A percentile compares a stretch with the other conserved stretches of the same genome.
phyloP scores from a whole-genome alignment of 164 flowering plant genomes.

The Saururus chinensis region DNA sequence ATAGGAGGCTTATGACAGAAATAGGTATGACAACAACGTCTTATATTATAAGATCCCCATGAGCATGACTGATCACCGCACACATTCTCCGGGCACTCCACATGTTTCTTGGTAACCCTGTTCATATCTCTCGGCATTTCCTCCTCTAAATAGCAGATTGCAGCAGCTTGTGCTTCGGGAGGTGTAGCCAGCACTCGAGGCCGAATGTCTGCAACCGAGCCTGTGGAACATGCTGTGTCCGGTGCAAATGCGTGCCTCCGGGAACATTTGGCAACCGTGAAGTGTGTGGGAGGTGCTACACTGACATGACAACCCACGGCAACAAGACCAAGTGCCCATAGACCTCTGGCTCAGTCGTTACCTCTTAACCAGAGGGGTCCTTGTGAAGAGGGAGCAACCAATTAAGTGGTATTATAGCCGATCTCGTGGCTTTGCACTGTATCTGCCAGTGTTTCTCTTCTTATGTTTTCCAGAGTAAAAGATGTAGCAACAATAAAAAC shows the following conservation, averaged over 20 bases:
- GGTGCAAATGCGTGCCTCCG: slow-evolving; percentile 21
- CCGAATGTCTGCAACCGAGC: slow-evolving; percentile 14
- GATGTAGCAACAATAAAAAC: no score
- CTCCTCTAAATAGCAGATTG: slow-evolving; percentile 11
- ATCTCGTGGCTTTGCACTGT: no score
- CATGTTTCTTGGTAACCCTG: no score
- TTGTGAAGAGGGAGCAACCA: no score
- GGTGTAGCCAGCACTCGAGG: slow-evolving; percentile 16
- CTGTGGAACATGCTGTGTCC: slow-evolving; percentile 15
- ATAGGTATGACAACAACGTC: not conserved
- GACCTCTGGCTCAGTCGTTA: no score
- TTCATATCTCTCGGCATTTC: not conserved
- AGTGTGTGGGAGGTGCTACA: slow-evolving; percentile 17
- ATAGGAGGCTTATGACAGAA: slow-evolving; percentile 8
- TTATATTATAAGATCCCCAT: no score
- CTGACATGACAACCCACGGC: slow-evolving; percentile 15
- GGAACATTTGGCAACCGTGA: slow-evolving; percentile 18
- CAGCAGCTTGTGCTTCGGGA: slow-evolving; percentile 5
- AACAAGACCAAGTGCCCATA: slow-evolving; percentile 18
- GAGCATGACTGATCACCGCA: no score
- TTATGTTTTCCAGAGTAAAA: no score
- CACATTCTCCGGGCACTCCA: no score
- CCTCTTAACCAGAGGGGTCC: no score
- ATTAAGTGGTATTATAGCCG: no score
- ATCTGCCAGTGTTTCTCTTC: no score